Percentiles rank a stretch among this genome's conserved stretches.
Evolutionary conservation across 306 rosid genomes (phyloP).

Genomic region (Cucumis hystrix): DNA sequence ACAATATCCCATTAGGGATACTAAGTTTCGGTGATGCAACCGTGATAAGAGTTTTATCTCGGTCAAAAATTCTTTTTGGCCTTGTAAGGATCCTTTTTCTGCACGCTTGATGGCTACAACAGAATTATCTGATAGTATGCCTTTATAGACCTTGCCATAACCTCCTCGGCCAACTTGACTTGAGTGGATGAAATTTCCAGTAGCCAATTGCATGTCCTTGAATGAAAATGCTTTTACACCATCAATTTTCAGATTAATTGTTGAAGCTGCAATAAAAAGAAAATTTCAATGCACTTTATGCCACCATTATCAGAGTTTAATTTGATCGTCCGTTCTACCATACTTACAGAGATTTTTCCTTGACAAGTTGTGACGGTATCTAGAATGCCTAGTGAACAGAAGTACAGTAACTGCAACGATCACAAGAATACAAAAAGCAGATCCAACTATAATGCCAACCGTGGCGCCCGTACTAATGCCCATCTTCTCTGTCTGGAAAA

Average conservation of each 20-base stretch:
- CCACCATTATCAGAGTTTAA: background rate
- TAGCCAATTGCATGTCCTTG: conserved; percentile 61
- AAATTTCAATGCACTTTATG: conserved; percentile 9
- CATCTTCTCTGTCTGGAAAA: conserved; percentile 3
- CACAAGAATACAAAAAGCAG: conserved; percentile 23
- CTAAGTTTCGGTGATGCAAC: conserved; percentile 84
- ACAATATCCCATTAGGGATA: conserved; percentile 70
- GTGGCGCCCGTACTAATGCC: conserved; percentile 20
- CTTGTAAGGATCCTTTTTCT: conserved; percentile 81
- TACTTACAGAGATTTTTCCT: conserved; percentile 47
- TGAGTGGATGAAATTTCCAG: conserved; percentile 45
- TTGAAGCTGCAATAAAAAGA: conserved; percentile 41
- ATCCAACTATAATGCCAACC: conserved; percentile 34
- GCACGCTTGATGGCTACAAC: conserved; percentile 77
- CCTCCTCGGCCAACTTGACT: conserved; percentile 81
- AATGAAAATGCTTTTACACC: conserved; percentile 61
- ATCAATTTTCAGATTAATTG: conserved; percentile 44
- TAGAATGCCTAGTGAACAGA: conserved; percentile 24
- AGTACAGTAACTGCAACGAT: conserved; percentile 30
- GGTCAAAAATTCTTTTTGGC: conserved; percentile 79
- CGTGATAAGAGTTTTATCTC: conserved; percentile 84
- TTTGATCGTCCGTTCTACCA: background rate
- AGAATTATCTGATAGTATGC: conserved; percentile 42
- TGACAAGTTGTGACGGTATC: conserved; percentile 21
- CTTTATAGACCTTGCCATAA: conserved; percentile 88